These are phyloP conservation scores for Scheffersomyces illinoinensis DNA, from an alignment of 1,139 yeast genomes.

Conservation along the genomic window DNA sequence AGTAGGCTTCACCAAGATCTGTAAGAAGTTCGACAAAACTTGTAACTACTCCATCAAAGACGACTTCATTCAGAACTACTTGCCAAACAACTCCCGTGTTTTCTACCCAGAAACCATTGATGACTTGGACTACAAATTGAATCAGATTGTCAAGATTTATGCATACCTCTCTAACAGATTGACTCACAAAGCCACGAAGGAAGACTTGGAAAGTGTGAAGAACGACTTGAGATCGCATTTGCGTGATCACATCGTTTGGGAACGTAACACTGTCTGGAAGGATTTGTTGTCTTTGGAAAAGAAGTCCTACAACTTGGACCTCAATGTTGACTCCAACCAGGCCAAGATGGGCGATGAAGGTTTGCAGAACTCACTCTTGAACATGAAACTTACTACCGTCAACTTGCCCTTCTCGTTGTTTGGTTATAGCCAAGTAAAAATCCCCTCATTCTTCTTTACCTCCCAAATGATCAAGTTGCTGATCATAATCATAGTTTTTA, in stretches of 20 bases:
- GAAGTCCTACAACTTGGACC: conserved; percentile 40
- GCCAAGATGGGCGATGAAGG: conserved; percentile 38
- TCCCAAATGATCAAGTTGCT: conserved; percentile 46
- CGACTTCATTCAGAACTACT: conserved; percentile 50
- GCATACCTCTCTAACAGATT: conserved; percentile 40
- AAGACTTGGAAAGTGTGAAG: conserved; percentile 52
- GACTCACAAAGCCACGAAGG: conserved; percentile 24
- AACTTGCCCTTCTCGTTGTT: conserved; percentile 19
- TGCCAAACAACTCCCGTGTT: conserved; percentile 41
- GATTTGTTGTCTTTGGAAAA: conserved; percentile 91
- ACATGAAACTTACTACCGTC: conserved; percentile 21
- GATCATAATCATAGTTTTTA: conserved; percentile 44
- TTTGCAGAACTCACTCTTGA: conserved; percentile 19
- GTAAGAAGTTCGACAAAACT: conserved; percentile 88
- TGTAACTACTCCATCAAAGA: conserved; percentile 60
- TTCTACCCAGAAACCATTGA: conserved; percentile 49
- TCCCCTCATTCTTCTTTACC: conserved; percentile 33
- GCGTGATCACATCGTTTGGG: conserved; percentile 94
- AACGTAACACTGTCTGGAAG: conserved; percentile 95
- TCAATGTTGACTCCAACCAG: conserved; percentile 27
- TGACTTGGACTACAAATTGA: conserved; percentile 47
- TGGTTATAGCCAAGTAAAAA: conserved; percentile 16
- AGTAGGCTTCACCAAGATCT: conserved; percentile 85
- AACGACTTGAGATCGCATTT: conserved; percentile 73
- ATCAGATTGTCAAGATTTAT: conserved; percentile 51